A percentile compares a stretch with the other conserved stretches of the same genome.
Conservation (phyloP, 1,284 basidiomycete species). For the Austropuccinia psidii region DNA sequence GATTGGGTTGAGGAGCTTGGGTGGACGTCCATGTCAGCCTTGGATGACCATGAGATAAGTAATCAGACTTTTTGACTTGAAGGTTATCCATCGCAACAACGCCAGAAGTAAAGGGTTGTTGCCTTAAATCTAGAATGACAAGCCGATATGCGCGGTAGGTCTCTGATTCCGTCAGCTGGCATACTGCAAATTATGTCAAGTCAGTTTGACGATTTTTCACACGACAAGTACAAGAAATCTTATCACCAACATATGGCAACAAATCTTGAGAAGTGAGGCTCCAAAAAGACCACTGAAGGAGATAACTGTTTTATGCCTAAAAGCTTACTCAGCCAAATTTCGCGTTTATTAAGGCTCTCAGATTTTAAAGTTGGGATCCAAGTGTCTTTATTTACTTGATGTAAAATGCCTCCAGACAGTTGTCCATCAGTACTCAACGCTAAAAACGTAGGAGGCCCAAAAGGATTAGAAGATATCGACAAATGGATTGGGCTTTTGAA, state of each 20-base stretch:
- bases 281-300: neutral
- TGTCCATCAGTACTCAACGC: constrained; percentile 8
- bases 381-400: neutral
- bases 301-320: neutral
- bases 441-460: neutral
- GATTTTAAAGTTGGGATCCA: neutral
- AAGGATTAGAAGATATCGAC: neutral
- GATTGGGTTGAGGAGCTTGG: too few species aligned
- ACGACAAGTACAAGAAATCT: neutral
- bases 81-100: constrained; percentile 20
- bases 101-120: constrained; percentile 17
- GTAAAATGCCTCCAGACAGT: neutral
- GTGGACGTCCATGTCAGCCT: neutral
- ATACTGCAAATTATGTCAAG: too few species aligned
- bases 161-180: neutral
- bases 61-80: neutral
- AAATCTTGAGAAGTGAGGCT: neutral
- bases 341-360: neutral
- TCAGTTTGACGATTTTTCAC: too few species aligned
- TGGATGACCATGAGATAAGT: too few species aligned
- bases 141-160: neutral
- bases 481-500: neutral
- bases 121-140: constrained; percentile 11
- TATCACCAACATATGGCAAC: neutral
- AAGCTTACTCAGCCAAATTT: neutral